A percentile compares a stretch with the other conserved stretches of the same genome.
These are phyloP conservation scores for Turnera subulata DNA, from an alignment of 345 rosid species.

Conservation along the genomic window DNA sequence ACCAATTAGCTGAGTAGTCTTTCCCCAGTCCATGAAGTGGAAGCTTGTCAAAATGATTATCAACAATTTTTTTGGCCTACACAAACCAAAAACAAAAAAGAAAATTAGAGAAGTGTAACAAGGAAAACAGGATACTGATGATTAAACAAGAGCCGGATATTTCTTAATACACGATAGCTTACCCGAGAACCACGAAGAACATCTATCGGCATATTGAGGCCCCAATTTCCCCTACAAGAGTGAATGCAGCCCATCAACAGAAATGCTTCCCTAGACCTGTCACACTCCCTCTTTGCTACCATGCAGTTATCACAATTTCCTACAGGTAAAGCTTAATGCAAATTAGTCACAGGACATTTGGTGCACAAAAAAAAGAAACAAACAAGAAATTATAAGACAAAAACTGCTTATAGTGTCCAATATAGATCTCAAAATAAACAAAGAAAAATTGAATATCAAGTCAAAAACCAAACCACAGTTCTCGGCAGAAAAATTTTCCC, in stretches of 20 bases:
- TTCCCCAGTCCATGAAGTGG: conserved; percentile 50
- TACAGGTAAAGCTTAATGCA: conserved; percentile 6
- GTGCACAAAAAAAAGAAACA: background rate
- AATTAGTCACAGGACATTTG: conserved; percentile 5
- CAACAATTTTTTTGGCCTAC: conserved; percentile 38
- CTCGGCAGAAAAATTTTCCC: conserved; percentile 30
- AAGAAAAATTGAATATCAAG: background rate
- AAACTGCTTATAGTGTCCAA: background rate
- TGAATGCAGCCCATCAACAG: conserved; percentile 35
- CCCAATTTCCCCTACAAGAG: conserved; percentile 42
- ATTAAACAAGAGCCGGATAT: conserved; percentile 2
- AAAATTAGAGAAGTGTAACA: background rate
- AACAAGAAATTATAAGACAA: background rate
- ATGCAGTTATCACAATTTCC: conserved; percentile 54
- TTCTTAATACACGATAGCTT: conserved; percentile 15
- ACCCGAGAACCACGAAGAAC: conserved; percentile 54
- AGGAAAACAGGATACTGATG: background rate
- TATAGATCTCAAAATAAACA: conserved; percentile 1
- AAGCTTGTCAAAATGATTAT: conserved; percentile 40
- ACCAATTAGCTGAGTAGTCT: conserved; percentile 40
- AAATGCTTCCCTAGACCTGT: conserved; percentile 43
- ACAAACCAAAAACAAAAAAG: background rate
- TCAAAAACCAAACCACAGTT: conserved; percentile 36
- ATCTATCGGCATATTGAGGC: conserved; percentile 43
- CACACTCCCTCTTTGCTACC: conserved; percentile 29